phyloP scores from a whole-genome alignment of 1,139 yeast genomes.

The Tardiomyces blankii region DNA sequence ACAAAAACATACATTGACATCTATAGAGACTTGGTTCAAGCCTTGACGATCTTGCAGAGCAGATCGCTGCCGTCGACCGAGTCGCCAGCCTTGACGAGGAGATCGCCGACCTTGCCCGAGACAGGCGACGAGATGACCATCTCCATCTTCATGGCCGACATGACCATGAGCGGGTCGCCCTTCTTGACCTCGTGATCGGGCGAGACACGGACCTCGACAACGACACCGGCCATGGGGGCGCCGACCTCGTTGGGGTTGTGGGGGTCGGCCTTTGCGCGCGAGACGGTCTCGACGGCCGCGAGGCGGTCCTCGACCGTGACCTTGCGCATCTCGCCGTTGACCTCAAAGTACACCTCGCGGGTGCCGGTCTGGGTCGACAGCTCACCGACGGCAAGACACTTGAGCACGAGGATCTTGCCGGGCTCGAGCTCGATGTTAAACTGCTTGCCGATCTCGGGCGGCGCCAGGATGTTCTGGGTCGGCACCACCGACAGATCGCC shows the following conservation, averaged over 20 bases:
- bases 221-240: conserved; percentile 99
- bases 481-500: conserved; percentile 94
- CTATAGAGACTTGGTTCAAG: conserved; percentile 1
- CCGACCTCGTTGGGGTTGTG: conserved; percentile 88
- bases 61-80: conserved; percentile 91
- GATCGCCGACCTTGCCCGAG: conserved; percentile 70
- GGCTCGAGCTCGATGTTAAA: conserved; percentile 81
- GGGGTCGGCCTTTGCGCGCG: conserved; percentile 84
- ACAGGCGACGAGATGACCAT: conserved; percentile 94
- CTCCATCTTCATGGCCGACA: conserved; percentile 99
- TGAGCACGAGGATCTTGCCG: conserved; percentile 89
- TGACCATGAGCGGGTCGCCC: conserved; percentile 92
- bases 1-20: background rate
- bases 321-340: conserved; percentile 96
- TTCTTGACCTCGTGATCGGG: conserved; percentile 82
- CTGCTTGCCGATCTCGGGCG: conserved; percentile 82
- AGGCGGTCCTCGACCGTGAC: conserved; percentile 84
- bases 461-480: conserved; percentile 78
- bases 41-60: conserved; percentile 38
- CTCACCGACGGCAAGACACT: conserved; percentile 89
- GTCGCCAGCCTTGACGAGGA: conserved; percentile 79
- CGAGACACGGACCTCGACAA: conserved; percentile 86
- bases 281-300: conserved; percentile 70
- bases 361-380: conserved; percentile 74
- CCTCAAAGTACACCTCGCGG: conserved; percentile 94